A percentile compares a stretch with the other conserved stretches of the same genome.
phyloP scores from a whole-genome alignment of 768 basidiomycete species.

The Amanita exitialis region DNA sequence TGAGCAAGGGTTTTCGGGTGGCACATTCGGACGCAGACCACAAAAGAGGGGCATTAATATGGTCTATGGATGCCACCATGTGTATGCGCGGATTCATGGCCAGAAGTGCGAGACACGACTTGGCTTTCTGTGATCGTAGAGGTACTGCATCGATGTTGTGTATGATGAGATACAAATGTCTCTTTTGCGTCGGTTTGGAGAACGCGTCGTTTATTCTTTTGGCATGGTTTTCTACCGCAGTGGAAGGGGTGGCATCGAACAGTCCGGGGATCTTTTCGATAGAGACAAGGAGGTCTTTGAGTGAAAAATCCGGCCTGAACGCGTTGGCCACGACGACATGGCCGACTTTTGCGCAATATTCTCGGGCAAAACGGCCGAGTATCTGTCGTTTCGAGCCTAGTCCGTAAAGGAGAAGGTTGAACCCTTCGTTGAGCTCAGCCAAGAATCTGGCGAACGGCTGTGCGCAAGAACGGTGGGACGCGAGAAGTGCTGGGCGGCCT shows the following conservation, averaged over 20 bases:
- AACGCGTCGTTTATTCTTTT: slow-evolving; percentile 61
- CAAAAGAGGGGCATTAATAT: slow-evolving; percentile 74
- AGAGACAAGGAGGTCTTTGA: slow-evolving; percentile 59
- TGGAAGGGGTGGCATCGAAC: slow-evolving; percentile 22
- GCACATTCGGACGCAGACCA: slow-evolving; percentile 65
- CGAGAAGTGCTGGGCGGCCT: slow-evolving; percentile 24
- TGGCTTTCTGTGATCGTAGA: slow-evolving; percentile 54
- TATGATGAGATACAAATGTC: slow-evolving; percentile 65
- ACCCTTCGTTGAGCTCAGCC: slow-evolving; percentile 70
- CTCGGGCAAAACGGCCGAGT: slow-evolving; percentile 65
- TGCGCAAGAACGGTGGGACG: slow-evolving; percentile 19
- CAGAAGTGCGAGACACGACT: slow-evolving; percentile 60
- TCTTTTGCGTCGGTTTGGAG: slow-evolving; percentile 22
- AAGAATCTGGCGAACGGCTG: slow-evolving; percentile 50
- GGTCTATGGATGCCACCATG: slow-evolving; percentile 79
- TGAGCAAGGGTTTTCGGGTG: slow-evolving; percentile 32
- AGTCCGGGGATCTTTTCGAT: slow-evolving; percentile 44
- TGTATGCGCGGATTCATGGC: slow-evolving; percentile 71
- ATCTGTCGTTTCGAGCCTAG: slow-evolving; percentile 77
- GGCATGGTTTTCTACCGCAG: slow-evolving; percentile 49
- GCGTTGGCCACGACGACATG: slow-evolving; percentile 75
- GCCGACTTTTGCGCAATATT: slow-evolving; percentile 45
- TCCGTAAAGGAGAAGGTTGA: slow-evolving; percentile 84
- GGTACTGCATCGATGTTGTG: slow-evolving; percentile 83
- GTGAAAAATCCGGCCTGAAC: slow-evolving; percentile 54